These are phyloP conservation scores for Penicillium turbatum DNA, from an alignment of 495 filamentous ascomycete genomes.

Conservation along the genomic window DNA sequence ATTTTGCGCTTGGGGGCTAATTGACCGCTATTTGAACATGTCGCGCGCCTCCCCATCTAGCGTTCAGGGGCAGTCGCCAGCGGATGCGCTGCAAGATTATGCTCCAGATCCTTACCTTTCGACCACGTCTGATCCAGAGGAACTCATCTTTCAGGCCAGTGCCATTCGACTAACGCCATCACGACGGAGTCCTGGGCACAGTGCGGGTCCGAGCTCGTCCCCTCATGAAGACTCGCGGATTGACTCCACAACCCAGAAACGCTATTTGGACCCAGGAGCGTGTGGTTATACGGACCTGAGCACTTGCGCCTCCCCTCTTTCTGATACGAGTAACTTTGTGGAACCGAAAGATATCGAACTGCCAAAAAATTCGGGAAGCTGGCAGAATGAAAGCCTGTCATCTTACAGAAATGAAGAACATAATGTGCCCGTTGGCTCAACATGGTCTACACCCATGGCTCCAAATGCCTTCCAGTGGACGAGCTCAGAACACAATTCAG, in stretches of 20 bases:
- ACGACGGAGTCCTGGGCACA: conserved; percentile 18
- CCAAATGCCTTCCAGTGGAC: conserved; percentile 13
- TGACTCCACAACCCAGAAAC: conserved; percentile 14
- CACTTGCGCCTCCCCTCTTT: conserved; percentile 11
- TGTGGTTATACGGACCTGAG: conserved; percentile 10
- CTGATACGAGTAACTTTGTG: conserved; percentile 9
- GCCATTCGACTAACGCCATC: conserved; percentile 35
- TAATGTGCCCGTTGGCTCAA: background rate
- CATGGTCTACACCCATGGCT: conserved; percentile 9
- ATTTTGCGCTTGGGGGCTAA: background rate
- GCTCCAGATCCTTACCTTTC: conserved; percentile 39
- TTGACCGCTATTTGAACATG: conserved; percentile 13
- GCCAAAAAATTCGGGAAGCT: conserved; percentile 2
- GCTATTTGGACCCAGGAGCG: conserved; percentile 12
- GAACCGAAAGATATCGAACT: conserved; percentile 21
- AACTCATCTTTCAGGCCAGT: conserved; percentile 33
- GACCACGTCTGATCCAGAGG: conserved; percentile 38
- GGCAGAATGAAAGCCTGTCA: conserved; percentile 8
- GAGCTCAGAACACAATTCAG: conserved; percentile 11
- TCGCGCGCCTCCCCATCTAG: conserved; percentile 23
- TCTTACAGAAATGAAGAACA: conserved; percentile 1
- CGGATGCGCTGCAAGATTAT: conserved; percentile 20
- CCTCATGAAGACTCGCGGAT: conserved; percentile 13
- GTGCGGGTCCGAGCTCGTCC: conserved; percentile 5
- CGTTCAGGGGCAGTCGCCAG: conserved; percentile 18